Conservation (phyloP, 2,329 filamentous ascomycete species). For the Exophiala sideris region DNA sequence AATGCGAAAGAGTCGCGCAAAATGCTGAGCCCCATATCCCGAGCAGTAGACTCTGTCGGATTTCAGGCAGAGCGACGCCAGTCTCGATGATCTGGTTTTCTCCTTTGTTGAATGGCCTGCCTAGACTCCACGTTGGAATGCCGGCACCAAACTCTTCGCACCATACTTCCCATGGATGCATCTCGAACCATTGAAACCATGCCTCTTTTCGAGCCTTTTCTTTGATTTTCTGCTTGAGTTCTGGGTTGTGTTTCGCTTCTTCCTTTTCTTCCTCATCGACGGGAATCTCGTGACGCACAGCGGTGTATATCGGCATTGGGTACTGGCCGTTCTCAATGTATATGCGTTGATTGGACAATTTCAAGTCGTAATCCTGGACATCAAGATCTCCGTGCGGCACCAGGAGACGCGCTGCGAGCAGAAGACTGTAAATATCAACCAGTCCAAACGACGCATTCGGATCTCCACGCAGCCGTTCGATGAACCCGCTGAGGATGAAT, state of each 20-base stretch:
- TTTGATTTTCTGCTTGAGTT: slow-evolving; percentile 38
- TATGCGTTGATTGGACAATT: slow-evolving; percentile 79
- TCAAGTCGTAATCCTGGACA: slow-evolving; percentile 75
- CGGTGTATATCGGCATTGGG: slow-evolving; percentile 91
- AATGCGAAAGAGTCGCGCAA: slow-evolving; percentile 91
- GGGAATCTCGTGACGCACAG: slow-evolving; percentile 92
- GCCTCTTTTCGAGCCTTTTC: slow-evolving; percentile 59
- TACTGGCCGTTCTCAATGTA: slow-evolving; percentile 74
- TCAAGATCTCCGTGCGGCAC: slow-evolving; percentile 81
- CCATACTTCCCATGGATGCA: slow-evolving; percentile 91
- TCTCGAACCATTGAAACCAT: slow-evolving; percentile 98
- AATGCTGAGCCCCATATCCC: slow-evolving; percentile 97
- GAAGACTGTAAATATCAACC: slow-evolving; percentile 86
- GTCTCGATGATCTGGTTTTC: slow-evolving; percentile 60
- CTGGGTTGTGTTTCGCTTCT: slow-evolving; percentile 32
- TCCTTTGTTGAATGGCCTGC: slow-evolving; percentile 75
- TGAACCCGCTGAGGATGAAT: slow-evolving; percentile 77
- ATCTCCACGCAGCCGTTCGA: slow-evolving; percentile 87
- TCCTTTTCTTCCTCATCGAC: slow-evolving; percentile 48
- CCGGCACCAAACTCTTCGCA: slow-evolving; percentile 89
- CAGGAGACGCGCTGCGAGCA: slow-evolving; percentile 78
- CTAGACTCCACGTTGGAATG: slow-evolving; percentile 92
- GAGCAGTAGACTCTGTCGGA: slow-evolving; percentile 77
- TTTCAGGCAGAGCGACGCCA: slow-evolving; percentile 73
- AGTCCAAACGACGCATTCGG: slow-evolving; percentile 78